A percentile compares a stretch with the other conserved stretches of the same genome.
phyloP scores from a whole-genome alignment of 2,329 filamentous ascomycete species.

The Colletotrichum sp. region DNA sequence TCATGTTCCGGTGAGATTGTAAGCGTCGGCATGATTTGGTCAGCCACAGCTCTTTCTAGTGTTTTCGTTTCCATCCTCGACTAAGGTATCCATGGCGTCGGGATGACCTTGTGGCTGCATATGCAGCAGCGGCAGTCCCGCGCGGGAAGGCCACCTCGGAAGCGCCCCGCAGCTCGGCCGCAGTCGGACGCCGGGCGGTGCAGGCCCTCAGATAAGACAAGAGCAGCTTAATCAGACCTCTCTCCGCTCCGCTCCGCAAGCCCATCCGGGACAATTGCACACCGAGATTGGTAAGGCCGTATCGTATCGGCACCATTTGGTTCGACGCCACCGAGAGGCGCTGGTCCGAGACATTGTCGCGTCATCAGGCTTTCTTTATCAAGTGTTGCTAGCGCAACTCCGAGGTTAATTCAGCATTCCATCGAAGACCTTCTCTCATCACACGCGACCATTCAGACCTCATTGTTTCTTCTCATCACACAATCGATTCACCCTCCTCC shows the following conservation, averaged over 20 bases:
- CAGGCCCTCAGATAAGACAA: not conserved
- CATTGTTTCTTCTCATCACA: not conserved
- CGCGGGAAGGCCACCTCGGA: not conserved
- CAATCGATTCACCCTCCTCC: not conserved
- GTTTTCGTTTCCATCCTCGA: not conserved
- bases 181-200: not conserved
- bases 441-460: not conserved
- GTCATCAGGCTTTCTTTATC: not conserved
- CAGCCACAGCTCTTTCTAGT: not conserved
- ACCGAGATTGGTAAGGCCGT: not conserved
- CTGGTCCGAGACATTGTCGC: not conserved
- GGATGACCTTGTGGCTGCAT: not conserved
- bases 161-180: not conserved
- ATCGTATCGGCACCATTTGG: not conserved
- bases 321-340: not conserved
- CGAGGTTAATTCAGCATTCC: not conserved
- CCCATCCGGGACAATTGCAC: not conserved
- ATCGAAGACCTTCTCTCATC: not conserved
- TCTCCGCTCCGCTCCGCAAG: not conserved
- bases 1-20: not conserved
- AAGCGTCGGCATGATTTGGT: not conserved
- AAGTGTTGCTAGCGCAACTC: not conserved
- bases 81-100: not conserved
- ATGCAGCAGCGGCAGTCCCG: not conserved
- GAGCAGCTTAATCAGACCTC: not conserved